Evolutionary conservation across 495 filamentous ascomycete genomes (phyloP).

Genomic region (Symbiotaphrina buchneri): DNA sequence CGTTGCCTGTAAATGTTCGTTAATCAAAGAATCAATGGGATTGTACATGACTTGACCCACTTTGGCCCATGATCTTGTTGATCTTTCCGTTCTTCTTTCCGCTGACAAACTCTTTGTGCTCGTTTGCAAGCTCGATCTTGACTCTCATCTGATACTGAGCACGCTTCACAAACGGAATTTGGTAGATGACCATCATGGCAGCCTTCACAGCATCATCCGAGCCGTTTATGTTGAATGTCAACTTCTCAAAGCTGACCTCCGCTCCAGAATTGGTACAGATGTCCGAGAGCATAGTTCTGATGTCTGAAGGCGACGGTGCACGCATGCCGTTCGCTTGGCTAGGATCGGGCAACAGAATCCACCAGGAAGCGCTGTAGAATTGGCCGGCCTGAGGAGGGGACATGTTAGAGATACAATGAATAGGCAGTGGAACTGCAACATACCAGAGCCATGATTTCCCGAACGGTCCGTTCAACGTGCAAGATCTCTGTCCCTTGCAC

Average conservation of each 20-base stretch:
- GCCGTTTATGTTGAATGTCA: slow-evolving; percentile 82
- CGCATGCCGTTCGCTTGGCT: slow-evolving; percentile 28
- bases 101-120: slow-evolving; percentile 98
- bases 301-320: slow-evolving; percentile 50
- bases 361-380: slow-evolving; percentile 96
- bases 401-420: slow-evolving; percentile 5
- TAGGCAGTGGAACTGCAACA: slow-evolving; percentile 9
- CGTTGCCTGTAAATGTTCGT: slow-evolving; percentile 51
- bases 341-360: slow-evolving; percentile 60
- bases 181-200: slow-evolving; percentile 76
- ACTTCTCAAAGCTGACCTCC: slow-evolving; percentile 81
- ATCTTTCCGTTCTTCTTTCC: slow-evolving; percentile 99
- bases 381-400: slow-evolving; percentile 50
- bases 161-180: slow-evolving; percentile 72
- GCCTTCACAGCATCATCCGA: slow-evolving; percentile 90
- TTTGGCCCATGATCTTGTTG: slow-evolving; percentile 99
- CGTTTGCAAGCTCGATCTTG: slow-evolving; percentile 95
- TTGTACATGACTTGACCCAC: slow-evolving; percentile 18
- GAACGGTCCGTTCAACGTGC: slow-evolving; percentile 80
- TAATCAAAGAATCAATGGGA: neutral
- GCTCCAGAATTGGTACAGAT: slow-evolving; percentile 92
- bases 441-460: slow-evolving; percentile 87
- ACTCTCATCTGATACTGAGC: slow-evolving; percentile 83
- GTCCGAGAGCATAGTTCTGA: slow-evolving; percentile 77
- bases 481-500: slow-evolving; percentile 83